Evolutionary conservation across 2,329 filamentous ascomycete species (phyloP), one percentile per base, ranked within the genome.

Genomic region (Capronia americana): DNA sequence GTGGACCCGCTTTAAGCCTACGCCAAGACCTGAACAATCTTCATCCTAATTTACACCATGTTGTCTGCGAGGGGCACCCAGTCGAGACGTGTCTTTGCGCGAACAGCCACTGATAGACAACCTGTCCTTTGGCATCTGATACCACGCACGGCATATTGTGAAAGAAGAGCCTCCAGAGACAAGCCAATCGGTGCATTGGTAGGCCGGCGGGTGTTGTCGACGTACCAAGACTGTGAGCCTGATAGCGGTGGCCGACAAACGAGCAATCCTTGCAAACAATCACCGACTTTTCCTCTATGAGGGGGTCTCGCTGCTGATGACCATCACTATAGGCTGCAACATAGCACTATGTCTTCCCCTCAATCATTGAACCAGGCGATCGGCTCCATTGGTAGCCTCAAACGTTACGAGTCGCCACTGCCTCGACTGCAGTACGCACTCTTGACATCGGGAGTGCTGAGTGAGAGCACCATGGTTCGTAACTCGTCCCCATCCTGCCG

Each of bases 11-110:
- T 20, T 30, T 14, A 48, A 3, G 12, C 28, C 17, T 17, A 24
- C 20, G 58, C 58, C 58, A 53, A 61, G 58, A 53, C 5, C 20
- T 44, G 14, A 32, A 17, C 17, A 7, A 14, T 59, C 17, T 41
- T 7, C 38, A 17, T 17, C 38, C 4, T 7, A n/a, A 6, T 41
- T 41, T 41, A 17, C 38, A 50, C 24, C 26, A 24, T 46, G 11
- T 28, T 23, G 48, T 51, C 4, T 26, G 23, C 24, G 10, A 12
- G 20, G 48, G 48, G 4, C 48, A 17, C 10, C 48, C 20, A 3
- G 14, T 44, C 46, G 24, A 26, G 48, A 12, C 10, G 24, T 7
- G 48, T 2, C 48, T 51, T 12, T 10, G 0, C 8, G 20, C 20
- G 7, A 51, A 50, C 46, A 0, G 7, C 46, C n/a, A 14, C 46